These are phyloP conservation scores for Silene vulgaris DNA, from an alignment of 179 eudicot genomes.

Conservation along the genomic window DNA sequence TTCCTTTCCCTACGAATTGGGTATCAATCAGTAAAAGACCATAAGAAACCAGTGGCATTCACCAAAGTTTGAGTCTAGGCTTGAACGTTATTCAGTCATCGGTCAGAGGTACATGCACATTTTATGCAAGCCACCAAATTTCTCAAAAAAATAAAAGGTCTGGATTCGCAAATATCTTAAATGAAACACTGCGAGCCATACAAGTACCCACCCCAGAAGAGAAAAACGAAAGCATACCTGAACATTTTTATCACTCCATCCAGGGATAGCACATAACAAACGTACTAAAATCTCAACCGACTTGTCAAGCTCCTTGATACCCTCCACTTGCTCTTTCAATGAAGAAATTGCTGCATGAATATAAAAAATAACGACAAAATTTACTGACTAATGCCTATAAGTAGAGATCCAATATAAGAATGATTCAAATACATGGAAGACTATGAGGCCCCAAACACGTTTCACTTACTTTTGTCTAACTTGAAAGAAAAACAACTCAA, in stretches of 20 bases:
- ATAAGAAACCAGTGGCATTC: neutral
- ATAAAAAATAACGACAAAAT: neutral
- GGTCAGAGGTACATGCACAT: neutral
- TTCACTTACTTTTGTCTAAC: neutral
- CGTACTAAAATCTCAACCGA: constrained; percentile 90
- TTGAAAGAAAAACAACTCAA: neutral
- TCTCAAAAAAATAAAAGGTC: neutral
- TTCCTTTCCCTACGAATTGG: neutral
- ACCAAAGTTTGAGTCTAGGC: neutral
- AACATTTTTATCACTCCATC: constrained; percentile 97
- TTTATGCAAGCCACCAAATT: neutral
- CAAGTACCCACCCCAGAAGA: neutral
- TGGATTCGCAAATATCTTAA: no score
- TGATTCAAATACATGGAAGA: neutral
- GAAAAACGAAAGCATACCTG: constrained; percentile 47
- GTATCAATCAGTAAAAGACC: neutral
- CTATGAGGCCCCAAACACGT: neutral
- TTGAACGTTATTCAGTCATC: neutral
- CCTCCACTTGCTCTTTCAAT: constrained; percentile 87
- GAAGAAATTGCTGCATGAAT: constrained; percentile 66
- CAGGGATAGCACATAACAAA: constrained; percentile 88
- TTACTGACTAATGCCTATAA: neutral
- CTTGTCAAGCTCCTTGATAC: constrained; percentile 52
- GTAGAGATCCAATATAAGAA: neutral
- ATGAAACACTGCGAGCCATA: neutral